Evolutionary conservation across 208 protist genomes (phyloP).

Genomic region (Wallacemonas sp.): DNA sequence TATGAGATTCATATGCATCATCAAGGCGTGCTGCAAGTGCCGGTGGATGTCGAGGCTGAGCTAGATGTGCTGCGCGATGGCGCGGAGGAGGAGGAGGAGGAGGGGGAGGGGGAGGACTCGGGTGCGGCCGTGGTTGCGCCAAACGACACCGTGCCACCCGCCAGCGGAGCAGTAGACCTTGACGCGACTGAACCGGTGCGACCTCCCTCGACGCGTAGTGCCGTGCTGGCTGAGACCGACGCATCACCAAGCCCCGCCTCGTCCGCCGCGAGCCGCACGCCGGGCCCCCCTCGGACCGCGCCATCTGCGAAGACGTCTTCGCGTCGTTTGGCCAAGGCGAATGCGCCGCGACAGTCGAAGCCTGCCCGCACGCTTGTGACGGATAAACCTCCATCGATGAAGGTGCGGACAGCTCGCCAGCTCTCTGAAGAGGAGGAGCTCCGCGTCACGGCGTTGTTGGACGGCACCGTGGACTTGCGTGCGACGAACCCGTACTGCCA

Average conservation of each 20-base stretch:
- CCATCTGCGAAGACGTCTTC: neutral
- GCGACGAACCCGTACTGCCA: constrained; percentile 18
- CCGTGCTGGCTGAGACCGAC: neutral
- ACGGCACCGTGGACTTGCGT: constrained; percentile 14
- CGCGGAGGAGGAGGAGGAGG: neutral
- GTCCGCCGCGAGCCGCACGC: too few relatives aligned
- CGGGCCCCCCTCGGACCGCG: neutral
- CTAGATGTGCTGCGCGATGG: neutral
- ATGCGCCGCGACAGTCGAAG: neutral
- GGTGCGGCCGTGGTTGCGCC: neutral
- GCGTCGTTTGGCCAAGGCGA: neutral
- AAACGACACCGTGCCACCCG: constrained; percentile 10
- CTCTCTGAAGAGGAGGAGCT: constrained; percentile 38
- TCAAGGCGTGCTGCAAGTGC: constrained; percentile 49
- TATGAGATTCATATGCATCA: constrained; percentile 66
- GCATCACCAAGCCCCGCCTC: too few relatives aligned
- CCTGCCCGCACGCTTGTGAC: neutral
- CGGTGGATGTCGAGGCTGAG: constrained; percentile 14
- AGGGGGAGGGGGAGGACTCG: neutral
- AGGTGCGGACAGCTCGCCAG: constrained; percentile 18
- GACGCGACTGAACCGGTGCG: neutral
- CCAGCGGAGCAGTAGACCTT: neutral
- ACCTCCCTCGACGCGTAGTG: neutral
- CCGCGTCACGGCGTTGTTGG: constrained; percentile 46
- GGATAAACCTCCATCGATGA: neutral